Evolutionary conservation across 345 rosid genomes (phyloP), one percentile per base, ranked within the genome.

Genomic region (Ceriops decandra): DNA sequence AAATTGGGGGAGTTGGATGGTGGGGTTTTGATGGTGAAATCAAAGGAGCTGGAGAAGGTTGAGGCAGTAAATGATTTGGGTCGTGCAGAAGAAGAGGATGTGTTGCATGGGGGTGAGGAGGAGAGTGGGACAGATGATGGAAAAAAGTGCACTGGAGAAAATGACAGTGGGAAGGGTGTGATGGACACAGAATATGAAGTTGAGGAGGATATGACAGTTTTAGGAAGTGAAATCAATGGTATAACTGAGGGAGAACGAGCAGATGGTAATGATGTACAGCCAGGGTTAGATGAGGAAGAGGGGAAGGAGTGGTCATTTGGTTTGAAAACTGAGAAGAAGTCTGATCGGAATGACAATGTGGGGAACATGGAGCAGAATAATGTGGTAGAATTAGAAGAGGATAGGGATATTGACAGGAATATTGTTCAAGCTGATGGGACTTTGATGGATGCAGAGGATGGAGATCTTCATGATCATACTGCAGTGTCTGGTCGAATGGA

Each of bases 11-110:
- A 17, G 20, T 38, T 49, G 72, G 65, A 52, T 65, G 72, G 59
- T 32, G 67, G 72, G 35, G 63, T 63, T 68, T 47, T 62, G 71
- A 60, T 38, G 26, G 59, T 35, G 35, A 72, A 60, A 60, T 63
- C 70, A 30, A 72, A 71, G 81, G 77, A 76, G 59, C 46, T 16
- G 11, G 77, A 69, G 53, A 81, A 69, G 58, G n/a, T 74, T 53
- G 72, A 69, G 59, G 73, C 69, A 2, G 33, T 65, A 7, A 78
- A 56, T 32, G 68, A 53, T 24, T 64, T 28, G 9, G 47, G 27
- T 57, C 80, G 64, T 74, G 77, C 68, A 68, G 84, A 46, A 60
- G 70, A 77, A 21, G 72, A 63, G 33, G 77, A 64, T 19, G 84
- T 67, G 60, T 19, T 63, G 24, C 13, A 27, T 19, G 72, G 36